phyloP scores from a whole-genome alignment of 75 land plant genomes.

The Cunninghamia lanceolata region DNA sequence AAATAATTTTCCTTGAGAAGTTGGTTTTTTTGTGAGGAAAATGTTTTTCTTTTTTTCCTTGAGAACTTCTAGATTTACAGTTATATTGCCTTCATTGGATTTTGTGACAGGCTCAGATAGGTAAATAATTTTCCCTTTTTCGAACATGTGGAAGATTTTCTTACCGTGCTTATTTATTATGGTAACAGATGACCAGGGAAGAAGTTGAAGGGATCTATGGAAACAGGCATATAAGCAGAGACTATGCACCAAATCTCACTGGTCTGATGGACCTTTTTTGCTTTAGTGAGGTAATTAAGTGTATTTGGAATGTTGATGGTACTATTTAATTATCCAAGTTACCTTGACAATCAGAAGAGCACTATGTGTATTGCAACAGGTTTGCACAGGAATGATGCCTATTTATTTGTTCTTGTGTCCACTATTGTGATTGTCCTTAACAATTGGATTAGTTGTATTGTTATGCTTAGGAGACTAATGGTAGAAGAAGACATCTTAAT shows the following conservation, averaged over 20 bases:
- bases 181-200: slow-evolving; percentile 44
- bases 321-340: background rate
- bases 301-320: background rate
- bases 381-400: background rate
- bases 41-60: background rate
- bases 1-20: background rate
- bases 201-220: slow-evolving; percentile 74
- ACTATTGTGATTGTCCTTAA: background rate
- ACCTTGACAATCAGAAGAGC: background rate
- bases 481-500: background rate
- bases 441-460: background rate
- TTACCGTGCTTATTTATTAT: background rate
- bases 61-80: background rate
- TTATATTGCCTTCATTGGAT: slow-evolving; percentile 3
- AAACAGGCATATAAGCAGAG: slow-evolving; percentile 74
- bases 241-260: slow-evolving; percentile 74
- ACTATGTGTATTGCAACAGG: background rate
- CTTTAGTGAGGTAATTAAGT: slow-evolving; percentile 82
- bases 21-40: too few species aligned
- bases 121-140: background rate
- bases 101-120: background rate
- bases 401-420: background rate
- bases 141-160: background rate
- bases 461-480: background rate
- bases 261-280: slow-evolving; percentile 95